phyloP scores from a whole-genome alignment of 331 rosid species.

The Cucumis variabilis region DNA sequence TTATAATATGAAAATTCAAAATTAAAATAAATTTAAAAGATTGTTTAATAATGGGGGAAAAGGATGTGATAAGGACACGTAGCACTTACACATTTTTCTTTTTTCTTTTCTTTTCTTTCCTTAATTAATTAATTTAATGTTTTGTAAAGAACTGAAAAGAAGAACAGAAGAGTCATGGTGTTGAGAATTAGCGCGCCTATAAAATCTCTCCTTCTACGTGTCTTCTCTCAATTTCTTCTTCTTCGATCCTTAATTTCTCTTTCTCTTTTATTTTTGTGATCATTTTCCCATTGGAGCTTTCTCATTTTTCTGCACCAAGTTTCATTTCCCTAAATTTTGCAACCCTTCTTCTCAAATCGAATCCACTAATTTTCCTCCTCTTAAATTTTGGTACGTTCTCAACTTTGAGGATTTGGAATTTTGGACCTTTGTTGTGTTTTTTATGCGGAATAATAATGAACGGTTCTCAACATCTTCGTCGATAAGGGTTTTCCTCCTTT shows the following conservation, averaged over 20 bases:
- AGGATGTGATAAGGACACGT: not conserved
- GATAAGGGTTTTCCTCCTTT: not conserved
- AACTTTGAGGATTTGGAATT: not conserved
- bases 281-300: not conserved
- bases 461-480: not conserved
- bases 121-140: not conserved
- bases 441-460: not conserved
- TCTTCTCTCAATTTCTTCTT: not conserved
- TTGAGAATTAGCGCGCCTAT: not conserved
- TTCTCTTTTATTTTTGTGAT: not conserved
- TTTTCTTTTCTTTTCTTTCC: not conserved
- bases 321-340: not conserved
- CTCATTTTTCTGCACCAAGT: not conserved
- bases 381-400: constrained; percentile 5
- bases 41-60: not conserved
- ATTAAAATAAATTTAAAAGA: not conserved
- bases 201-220: not conserved
- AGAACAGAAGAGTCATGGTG: not conserved
- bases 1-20: not conserved
- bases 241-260: not conserved
- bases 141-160: not conserved
- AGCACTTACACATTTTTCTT: not conserved
- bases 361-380: not conserved
- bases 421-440: not conserved
- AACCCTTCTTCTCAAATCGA: not conserved